Evolutionary conservation across 768 basidiomycete genomes (phyloP), one percentile per base, ranked within the genome.

Genomic region (Crucibulum laeve): DNA sequence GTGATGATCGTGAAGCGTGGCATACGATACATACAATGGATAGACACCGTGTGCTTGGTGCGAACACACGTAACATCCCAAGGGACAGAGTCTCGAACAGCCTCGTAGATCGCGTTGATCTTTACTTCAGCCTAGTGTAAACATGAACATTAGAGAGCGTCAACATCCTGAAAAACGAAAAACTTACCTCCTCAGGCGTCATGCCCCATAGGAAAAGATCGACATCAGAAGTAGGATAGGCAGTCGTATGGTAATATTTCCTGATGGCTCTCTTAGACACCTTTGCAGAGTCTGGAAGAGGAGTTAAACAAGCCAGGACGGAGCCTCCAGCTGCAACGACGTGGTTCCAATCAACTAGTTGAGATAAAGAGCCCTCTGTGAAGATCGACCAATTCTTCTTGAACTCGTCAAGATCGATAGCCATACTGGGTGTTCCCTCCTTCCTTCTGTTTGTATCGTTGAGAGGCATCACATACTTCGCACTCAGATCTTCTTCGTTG

Each of bases 21-120:
- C 3, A 25, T 19, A 24, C n/a, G 24, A 25, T 14, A 56, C 74
- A 41, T 47, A 73, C 79, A 80, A 54, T 82, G 75, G 50, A 83
- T 81, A 11, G 81, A 82, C 33, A 82, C 65, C 0, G 80, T 79
- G 49, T 84, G 79, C 59, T 79, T 82, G 44, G 79, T 79, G 30
- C 80, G 73, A 44, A 84, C 74, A 40, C 79, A 82, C 22, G 80
- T 82, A 13, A 80, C 77, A 54, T 82, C 82, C 80, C 80, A 82
- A 21, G 80, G 79, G 25, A 83, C 73, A 7, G 79, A 78, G 53
- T 82, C 79, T 17, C 80, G 66, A 18, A 84, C 77, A 4, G 80
- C 80, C 50, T 81, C 77, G 50, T 78, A 83, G 24, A 83, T 81
- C 24, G 60, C 46, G 39, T 69, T 60, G 48, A 80, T 79, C 67